Percentiles rank a stretch among this genome's conserved stretches.
phyloP scores from a whole-genome alignment of 257 asterid species.

The Cynanchum wilfordii region DNA sequence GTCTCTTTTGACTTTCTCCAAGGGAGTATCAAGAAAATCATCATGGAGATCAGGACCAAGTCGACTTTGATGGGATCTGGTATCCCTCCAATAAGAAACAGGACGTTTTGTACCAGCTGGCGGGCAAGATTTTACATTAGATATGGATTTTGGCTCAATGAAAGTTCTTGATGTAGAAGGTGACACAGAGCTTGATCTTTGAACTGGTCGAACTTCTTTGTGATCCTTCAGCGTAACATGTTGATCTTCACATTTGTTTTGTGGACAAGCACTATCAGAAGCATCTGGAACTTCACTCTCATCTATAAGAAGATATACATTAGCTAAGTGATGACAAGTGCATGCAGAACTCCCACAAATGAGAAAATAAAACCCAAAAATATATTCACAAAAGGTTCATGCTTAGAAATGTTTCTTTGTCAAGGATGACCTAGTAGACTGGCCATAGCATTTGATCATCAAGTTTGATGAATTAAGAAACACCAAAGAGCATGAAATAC shows the following conservation, averaged over 20 bases:
- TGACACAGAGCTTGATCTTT: slow-evolving; percentile 43
- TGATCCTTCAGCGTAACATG: slow-evolving; percentile 28
- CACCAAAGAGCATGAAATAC: slow-evolving; percentile 12
- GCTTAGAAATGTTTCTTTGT: neutral
- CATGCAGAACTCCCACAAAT: neutral
- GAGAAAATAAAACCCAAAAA: neutral
- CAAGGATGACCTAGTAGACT: slow-evolving; percentile 6
- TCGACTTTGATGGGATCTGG: slow-evolving; percentile 82
- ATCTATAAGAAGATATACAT: slow-evolving; percentile 29
- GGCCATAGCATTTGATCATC: neutral
- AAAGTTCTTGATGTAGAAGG: slow-evolving; percentile 34
- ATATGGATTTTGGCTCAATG: slow-evolving; percentile 35
- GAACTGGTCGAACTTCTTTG: slow-evolving; percentile 23
- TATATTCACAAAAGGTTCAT: neutral
- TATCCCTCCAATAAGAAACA: slow-evolving; percentile 82
- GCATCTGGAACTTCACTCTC: slow-evolving; percentile 29
- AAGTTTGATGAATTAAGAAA: neutral
- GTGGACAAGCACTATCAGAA: slow-evolving; percentile 25
- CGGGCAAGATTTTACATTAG: slow-evolving; percentile 40
- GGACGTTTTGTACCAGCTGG: slow-evolving; percentile 80
- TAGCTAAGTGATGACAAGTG: slow-evolving; percentile 12
- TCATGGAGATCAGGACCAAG: slow-evolving; percentile 81
- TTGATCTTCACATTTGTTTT: slow-evolving; percentile 25
- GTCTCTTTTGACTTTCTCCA: slow-evolving; percentile 56
- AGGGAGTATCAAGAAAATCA: slow-evolving; percentile 91